Evolutionary conservation across 495 filamentous ascomycete species (phyloP).

Genomic region (Penicillium cinerascens): DNA sequence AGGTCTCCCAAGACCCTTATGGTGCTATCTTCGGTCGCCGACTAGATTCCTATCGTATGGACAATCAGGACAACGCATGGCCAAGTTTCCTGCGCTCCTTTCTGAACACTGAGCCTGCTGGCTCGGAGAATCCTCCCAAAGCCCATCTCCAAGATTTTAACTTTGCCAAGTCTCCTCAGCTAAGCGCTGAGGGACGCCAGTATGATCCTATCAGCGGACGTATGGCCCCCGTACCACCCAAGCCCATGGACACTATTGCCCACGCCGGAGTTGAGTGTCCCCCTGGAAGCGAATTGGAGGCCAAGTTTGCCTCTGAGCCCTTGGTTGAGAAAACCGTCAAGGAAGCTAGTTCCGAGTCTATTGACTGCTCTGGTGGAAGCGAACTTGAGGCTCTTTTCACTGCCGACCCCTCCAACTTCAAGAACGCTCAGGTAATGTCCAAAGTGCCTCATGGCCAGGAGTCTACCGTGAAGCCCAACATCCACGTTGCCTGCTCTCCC

Average conservation of each 20-base stretch:
- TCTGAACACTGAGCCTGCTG: conserved; percentile 14
- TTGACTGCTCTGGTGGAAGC: conserved; percentile 11
- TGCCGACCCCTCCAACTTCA: neutral
- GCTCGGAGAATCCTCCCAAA: conserved; percentile 1
- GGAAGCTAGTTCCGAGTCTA: neutral
- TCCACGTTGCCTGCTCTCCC: conserved; percentile 5
- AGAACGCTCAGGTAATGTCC: neutral
- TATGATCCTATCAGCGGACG: conserved; percentile 43
- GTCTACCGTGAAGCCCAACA: neutral
- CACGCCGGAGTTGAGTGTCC: conserved; percentile 7
- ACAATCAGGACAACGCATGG: conserved; percentile 15
- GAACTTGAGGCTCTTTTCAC: conserved; percentile 6
- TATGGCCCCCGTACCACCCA: conserved; percentile 28
- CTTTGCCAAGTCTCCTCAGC: neutral
- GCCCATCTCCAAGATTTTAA: conserved; percentile 14
- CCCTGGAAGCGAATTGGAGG: conserved; percentile 12
- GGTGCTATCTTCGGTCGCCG: conserved; percentile 40
- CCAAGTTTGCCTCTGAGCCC: conserved; percentile 4
- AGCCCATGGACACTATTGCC: neutral
- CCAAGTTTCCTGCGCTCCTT: conserved; percentile 28
- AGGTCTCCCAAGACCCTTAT: conserved; percentile 40
- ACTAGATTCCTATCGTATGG: conserved; percentile 18
- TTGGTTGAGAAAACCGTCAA: conserved; percentile 4
- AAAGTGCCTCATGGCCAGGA: neutral
- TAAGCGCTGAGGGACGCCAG: conserved; percentile 4